Evolutionary conservation across 148 eudicot species (phyloP), one percentile per base, ranked within the genome.

Genomic region (Suaeda aralocaspica): DNA sequence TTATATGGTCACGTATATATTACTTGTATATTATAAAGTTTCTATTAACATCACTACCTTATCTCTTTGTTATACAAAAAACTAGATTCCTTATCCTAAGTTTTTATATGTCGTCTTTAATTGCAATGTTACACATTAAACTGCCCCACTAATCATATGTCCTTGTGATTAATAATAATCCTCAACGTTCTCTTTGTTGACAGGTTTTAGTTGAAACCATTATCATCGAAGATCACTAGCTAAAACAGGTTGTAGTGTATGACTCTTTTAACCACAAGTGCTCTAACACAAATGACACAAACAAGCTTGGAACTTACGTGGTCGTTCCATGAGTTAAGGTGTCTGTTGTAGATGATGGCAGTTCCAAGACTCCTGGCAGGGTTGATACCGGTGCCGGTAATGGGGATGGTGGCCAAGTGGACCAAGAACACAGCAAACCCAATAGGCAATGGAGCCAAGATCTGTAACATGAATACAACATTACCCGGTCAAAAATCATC

Each of bases 351-450:
- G 79, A 87, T 83, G 53, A 84, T 77, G 0, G 91, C 91, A n/a
- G 91, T 87, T 12, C 91, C 91, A 34, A 84, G 78, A 82, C 88
- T 84, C 71, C 86, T 74, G 12, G 91, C 91, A 2, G 91, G 90
- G 86, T 86, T 86, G 65, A 86, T 86, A 49, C 90, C 87, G 8
- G 88, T 84, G 10, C 90, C 90, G 4, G 90, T 86, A 9, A 86
- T 74, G n/a, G 90, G 90, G 72, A 86, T 86, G 34, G 88, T 84
- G 33, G 90, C 90, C 90, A 86, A 78, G 79, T 86, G 88, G 71
- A 86, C 90, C 84, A 86, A 75, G 74, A 86, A 86, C 60, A 84
- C 90, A 4, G 90, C 90, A 53, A 86, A 86, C 53, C 90, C 90
- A 34, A 86, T 86, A 3, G 90, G 90, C 67, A 86, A 67, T 0